These are phyloP conservation scores for Dalbergia cochinchinensis DNA, from an alignment of 306 rosid genomes.

Conservation along the genomic window DNA sequence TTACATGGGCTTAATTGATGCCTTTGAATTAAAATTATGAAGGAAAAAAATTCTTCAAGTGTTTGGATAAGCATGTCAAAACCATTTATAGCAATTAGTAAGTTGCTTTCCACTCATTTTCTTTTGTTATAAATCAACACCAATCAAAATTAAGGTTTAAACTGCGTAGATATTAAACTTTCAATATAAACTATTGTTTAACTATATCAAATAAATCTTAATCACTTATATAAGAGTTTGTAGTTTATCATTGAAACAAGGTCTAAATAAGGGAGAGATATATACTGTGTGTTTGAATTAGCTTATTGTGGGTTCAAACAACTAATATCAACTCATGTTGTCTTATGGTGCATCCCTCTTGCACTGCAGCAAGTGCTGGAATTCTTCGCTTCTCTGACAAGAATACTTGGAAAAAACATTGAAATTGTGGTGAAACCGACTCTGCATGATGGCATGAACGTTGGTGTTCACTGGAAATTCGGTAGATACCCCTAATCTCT, in stretches of 20 bases:
- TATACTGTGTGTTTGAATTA: neutral
- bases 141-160: neutral
- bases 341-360: constrained; percentile 35
- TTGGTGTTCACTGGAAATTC: constrained; percentile 74
- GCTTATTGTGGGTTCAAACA: no score
- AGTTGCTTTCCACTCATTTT: neutral
- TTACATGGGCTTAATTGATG: constrained; percentile 14
- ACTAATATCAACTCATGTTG: neutral
- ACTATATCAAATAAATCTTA: neutral
- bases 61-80: neutral
- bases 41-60: neutral
- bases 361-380: constrained; percentile 73
- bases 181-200: neutral
- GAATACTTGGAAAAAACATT: constrained; percentile 49
- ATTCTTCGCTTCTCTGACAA: constrained; percentile 54
- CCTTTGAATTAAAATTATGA: neutral
- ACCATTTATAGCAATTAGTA: no score
- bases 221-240: neutral
- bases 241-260: constrained; percentile 13
- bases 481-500: constrained; percentile 51
- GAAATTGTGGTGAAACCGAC: constrained; percentile 63
- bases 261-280: constrained; percentile 4
- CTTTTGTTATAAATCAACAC: neutral
- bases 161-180: neutral
- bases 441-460: constrained; percentile 61